Base-by-base conservation (phyloP, 306 rosid species). In the Acacia confusa region DNA sequence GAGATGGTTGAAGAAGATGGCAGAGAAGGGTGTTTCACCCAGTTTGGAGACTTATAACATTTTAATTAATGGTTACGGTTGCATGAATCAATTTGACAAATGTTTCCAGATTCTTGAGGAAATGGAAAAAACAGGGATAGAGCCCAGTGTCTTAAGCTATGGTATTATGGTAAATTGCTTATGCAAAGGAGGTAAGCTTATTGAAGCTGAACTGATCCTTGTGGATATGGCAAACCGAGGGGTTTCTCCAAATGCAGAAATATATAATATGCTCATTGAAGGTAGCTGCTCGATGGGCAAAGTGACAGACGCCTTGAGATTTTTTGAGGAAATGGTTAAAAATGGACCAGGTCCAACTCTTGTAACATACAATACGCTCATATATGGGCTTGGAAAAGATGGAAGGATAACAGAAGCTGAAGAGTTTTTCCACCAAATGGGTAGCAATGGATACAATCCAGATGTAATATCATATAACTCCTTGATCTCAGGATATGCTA, bases 51-150 rank as follows among this genome's bases (percentile, higher is more conserved):
- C 57, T 50, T 17, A 16, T 17, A 50, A 50, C 57, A 50, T 50
- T 50, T 50, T 50, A 17, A 50, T 50, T 50, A 17, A 50, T 50
- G 57, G 57, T 50, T 50, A 50, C 7, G 57, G 57, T 6, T 50
- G n/a, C 57, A 17, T 50, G 57, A 50, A 19, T 50, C 57, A 50
- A 16, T 50, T 50, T 50, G 57, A 50, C 57, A 50, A 50, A 50
- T 50, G 57, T 50, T 50, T 50, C n/a, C 22, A 50, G 57, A 17
- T 50, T 50, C n/a, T 50, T 0, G 57, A 86, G 74, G 93, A 91
- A 75, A 44, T 87, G 69, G 75, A 82, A 74, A 84, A 79, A 72
- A 87, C 94, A 50, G 57, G 57, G 57, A 50, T 6, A 4, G 7
- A 50, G n/a, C 57, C 57, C 57, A 50, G 57, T 50, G 57, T 50